Evolutionary conservation across 1,139 yeast genomes (phyloP).

Genomic region (Zhuliangozyma parablackwelliae): DNA sequence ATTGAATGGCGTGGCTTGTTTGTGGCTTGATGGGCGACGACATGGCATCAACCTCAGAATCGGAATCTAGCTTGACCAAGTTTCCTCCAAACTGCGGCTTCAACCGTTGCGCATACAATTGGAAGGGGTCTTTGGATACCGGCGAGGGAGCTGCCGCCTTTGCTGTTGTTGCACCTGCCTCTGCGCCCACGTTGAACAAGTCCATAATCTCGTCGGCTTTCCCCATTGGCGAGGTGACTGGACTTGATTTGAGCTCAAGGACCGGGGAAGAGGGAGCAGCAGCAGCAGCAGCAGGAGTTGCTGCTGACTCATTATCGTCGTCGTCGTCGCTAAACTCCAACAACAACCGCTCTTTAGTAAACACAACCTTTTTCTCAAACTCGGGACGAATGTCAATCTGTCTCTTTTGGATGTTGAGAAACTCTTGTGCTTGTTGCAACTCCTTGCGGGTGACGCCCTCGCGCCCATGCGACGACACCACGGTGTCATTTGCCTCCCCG

Average conservation of each 20-base stretch:
- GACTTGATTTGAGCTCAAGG: conserved; percentile 8
- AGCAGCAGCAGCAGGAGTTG: conserved; percentile 1
- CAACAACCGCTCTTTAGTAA: conserved; percentile 31
- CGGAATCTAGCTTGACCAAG: conserved; percentile 22
- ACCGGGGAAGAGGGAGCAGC: conserved; percentile 10
- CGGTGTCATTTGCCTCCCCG: conserved; percentile 17
- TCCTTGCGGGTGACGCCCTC: conserved; percentile 20
- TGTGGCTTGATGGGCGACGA: neutral
- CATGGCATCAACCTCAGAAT: conserved; percentile 11
- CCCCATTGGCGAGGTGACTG: conserved; percentile 31
- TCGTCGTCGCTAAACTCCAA: conserved; percentile 31
- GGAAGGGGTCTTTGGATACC: conserved; percentile 26
- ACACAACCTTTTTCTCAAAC: conserved; percentile 23
- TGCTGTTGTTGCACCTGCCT: too few relatives aligned
- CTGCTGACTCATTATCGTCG: conserved; percentile 13
- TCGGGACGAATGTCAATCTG: conserved; percentile 29
- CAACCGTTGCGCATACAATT: conserved; percentile 31
- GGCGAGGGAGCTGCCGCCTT: too few relatives aligned
- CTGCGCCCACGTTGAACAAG: conserved; percentile 9
- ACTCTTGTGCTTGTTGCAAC: conserved; percentile 31
- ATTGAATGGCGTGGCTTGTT: neutral
- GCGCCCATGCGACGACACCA: conserved; percentile 13
- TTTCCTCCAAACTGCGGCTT: conserved; percentile 16
- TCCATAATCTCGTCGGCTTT: conserved; percentile 15
- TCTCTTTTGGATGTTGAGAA: conserved; percentile 34